phyloP scores from a whole-genome alignment of 2,329 filamentous ascomycete genomes.

The Pseudopyricularia cyperi region DNA sequence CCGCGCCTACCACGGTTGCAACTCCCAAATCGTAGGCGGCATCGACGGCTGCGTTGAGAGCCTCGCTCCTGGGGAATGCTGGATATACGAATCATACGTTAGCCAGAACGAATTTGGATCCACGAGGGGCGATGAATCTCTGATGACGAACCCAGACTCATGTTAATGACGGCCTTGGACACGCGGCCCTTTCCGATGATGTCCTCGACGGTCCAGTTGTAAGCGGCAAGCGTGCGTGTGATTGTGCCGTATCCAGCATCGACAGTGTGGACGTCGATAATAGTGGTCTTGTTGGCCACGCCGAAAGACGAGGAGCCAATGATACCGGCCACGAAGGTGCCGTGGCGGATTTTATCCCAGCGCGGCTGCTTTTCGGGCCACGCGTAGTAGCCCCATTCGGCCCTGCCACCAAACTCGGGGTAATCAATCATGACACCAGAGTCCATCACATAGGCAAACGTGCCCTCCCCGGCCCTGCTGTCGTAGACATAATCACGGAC shows the following conservation, averaged over 20 bases:
- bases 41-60: slow-evolving; percentile 15
- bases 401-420: slow-evolving; percentile 15
- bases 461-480: slow-evolving; percentile 10
- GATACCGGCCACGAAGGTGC: slow-evolving; percentile 19
- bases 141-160: slow-evolving; percentile 34
- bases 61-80: too few species aligned
- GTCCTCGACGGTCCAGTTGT: slow-evolving; percentile 12
- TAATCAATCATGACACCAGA: slow-evolving; percentile 27
- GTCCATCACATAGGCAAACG: slow-evolving; percentile 30
- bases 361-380: too few species aligned
- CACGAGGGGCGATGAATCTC: too few species aligned
- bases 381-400: slow-evolving; percentile 15
- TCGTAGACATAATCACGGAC: slow-evolving; percentile 16
- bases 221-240: slow-evolving; percentile 10
- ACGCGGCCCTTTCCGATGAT: slow-evolving; percentile 17
- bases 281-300: slow-evolving; percentile 15
- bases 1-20: slow-evolving; percentile 26
- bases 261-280: slow-evolving; percentile 20
- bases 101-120: too few species aligned
- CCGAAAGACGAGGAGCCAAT: slow-evolving; percentile 17
- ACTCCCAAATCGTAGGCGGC: slow-evolving; percentile 20
- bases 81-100: too few species aligned
- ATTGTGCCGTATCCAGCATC: background rate
- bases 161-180: slow-evolving; percentile 47
- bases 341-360: slow-evolving; percentile 18